A percentile compares a stretch with the other conserved stretches of the same genome.
phyloP scores from a whole-genome alignment of 805 yeast genomes.

The Priceomyces castillae region DNA sequence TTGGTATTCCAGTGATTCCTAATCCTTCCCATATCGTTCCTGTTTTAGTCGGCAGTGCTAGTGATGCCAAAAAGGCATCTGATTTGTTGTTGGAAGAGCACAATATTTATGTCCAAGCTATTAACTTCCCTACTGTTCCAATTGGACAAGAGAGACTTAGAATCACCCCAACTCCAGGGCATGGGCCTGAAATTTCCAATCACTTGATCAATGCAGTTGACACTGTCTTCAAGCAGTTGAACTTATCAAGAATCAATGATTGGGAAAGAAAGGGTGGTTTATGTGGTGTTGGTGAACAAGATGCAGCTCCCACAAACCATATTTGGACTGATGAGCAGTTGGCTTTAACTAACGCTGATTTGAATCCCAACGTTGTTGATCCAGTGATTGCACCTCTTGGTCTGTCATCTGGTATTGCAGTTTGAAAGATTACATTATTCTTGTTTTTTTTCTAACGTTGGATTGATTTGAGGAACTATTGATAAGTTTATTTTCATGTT shows the following conservation, averaged over 20 bases:
- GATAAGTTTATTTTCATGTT: too few species aligned
- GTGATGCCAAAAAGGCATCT: constrained; percentile 85
- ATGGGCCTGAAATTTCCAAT: constrained; percentile 71
- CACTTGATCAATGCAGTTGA: constrained; percentile 76
- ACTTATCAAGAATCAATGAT: constrained; percentile 69
- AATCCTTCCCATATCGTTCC: constrained; percentile 98
- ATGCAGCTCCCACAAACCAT: constrained; percentile 49
- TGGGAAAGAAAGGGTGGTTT: constrained; percentile 85
- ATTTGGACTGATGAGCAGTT: constrained; percentile 89
- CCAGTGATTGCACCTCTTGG: constrained; percentile 63
- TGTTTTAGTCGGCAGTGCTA: constrained; percentile 90
- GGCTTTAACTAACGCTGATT: constrained; percentile 55
- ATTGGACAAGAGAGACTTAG: constrained; percentile 94
- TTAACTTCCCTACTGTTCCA: constrained; percentile 97
- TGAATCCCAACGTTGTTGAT: constrained; percentile 64
- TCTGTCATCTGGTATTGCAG: constrained; percentile 63
- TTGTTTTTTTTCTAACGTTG: not conserved
- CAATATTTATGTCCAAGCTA: constrained; percentile 94
- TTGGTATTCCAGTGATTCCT: constrained; percentile 94
- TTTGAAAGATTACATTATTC: not conserved
- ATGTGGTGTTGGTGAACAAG: constrained; percentile 77
- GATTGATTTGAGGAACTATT: too few species aligned
- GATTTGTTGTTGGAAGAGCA: constrained; percentile 82
- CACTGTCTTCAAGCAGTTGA: constrained; percentile 71
- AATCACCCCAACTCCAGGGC: constrained; percentile 99